Conservation (phyloP, 257 asterid genomes). For the Solanum appendiculatum region DNA sequence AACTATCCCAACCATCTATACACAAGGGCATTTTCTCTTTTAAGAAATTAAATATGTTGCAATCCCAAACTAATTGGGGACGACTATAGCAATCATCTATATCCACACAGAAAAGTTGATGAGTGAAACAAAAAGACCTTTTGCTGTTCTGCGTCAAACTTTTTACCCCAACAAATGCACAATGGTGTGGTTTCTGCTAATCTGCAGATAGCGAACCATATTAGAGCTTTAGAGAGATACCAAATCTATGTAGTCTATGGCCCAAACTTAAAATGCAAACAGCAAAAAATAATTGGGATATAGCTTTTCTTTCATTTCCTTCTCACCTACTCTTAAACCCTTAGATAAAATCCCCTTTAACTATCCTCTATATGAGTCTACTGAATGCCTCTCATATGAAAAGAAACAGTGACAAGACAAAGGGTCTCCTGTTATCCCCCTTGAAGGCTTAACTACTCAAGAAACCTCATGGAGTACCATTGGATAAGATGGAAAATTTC, state of each 20-base stretch:
- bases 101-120: not conserved
- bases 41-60: not conserved
- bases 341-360: not conserved
- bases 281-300: not conserved
- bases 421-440: not conserved
- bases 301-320: not conserved
- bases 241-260: not conserved
- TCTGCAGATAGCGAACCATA: not conserved
- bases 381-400: not conserved
- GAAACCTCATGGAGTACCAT: not conserved
- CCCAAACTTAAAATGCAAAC: not conserved
- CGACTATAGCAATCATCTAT: not conserved
- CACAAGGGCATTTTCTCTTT: not conserved
- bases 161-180: not conserved
- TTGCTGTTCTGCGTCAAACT: not conserved
- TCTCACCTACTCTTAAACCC: not conserved
- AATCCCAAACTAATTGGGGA: not conserved
- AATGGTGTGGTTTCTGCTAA: not conserved
- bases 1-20: not conserved
- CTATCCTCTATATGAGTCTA: not conserved
- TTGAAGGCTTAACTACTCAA: not conserved
- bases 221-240: not conserved
- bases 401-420: not conserved
- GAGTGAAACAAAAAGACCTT: not conserved
- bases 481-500: not conserved